Conservation (phyloP, 495 filamentous ascomycete species). For the Jackrogersella multiformis region DNA sequence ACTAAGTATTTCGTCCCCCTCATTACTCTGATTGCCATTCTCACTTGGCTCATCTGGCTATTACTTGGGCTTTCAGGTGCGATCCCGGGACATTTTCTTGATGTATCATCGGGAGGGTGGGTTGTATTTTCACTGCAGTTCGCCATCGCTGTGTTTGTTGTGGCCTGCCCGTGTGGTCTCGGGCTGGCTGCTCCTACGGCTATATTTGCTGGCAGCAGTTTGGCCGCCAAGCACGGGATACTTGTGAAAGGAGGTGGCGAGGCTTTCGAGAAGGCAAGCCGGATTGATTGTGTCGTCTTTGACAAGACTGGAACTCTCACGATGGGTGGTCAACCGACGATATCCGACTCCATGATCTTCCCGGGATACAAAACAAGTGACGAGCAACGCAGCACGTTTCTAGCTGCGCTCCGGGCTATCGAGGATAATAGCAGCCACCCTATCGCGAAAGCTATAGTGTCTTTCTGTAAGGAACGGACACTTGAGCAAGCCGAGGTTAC, state of each 20-base stretch:
- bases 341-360: slow-evolving; percentile 75
- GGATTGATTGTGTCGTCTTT: slow-evolving; percentile 86
- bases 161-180: slow-evolving; percentile 93
- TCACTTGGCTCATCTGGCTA: slow-evolving; percentile 88
- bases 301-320: slow-evolving; percentile 97
- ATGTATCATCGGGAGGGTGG: slow-evolving; percentile 77
- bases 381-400: slow-evolving; percentile 31
- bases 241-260: slow-evolving; percentile 95
- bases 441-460: slow-evolving; percentile 81
- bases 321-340: slow-evolving; percentile 78
- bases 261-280: slow-evolving; percentile 93
- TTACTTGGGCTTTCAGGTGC: slow-evolving; percentile 73
- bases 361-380: slow-evolving; percentile 48
- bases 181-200: slow-evolving; percentile 93
- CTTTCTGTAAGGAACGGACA: slow-evolving; percentile 65
- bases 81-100: slow-evolving; percentile 73
- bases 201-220: slow-evolving; percentile 87
- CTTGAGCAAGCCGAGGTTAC: slow-evolving; percentile 50
- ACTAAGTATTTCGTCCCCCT: slow-evolving; percentile 91
- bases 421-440: slow-evolving; percentile 90
- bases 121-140: slow-evolving; percentile 89
- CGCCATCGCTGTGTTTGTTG: slow-evolving; percentile 92
- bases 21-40: slow-evolving; percentile 80
- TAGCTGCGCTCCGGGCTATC: slow-evolving; percentile 67
- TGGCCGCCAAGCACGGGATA: slow-evolving; percentile 89